phyloP scores from a whole-genome alignment of 306 rosid genomes.

The Inga oerstediana region DNA sequence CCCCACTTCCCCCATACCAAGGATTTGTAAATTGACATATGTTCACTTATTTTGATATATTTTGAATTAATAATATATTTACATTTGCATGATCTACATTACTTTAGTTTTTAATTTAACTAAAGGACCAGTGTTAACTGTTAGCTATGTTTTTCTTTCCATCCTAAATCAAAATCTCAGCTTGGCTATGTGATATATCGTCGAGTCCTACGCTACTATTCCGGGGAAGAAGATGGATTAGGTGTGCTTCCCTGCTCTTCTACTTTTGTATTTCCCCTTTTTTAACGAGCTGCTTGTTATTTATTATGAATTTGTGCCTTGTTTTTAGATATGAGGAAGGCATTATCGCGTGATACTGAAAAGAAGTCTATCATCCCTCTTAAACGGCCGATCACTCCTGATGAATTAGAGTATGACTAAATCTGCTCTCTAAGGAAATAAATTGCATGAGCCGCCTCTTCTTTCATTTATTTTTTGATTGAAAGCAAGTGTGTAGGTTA shows the following conservation, averaged over 20 bases:
- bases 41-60: not conserved
- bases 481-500: conserved; percentile 26
- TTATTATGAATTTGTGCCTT: conserved; percentile 21
- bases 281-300: not conserved
- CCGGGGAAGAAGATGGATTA: conserved; percentile 98
- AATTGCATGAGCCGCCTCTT: conserved; percentile 31
- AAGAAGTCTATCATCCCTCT: conserved; percentile 94
- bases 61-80: not conserved
- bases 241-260: conserved; percentile 54
- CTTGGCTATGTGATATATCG: conserved; percentile 96
- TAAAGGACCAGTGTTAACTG: conserved; percentile 27
- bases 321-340: conserved; percentile 95
- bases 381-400: conserved; percentile 92
- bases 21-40: not conserved
- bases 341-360: conserved; percentile 89
- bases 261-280: not conserved
- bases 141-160: conserved; percentile 5
- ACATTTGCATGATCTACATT: not conserved
- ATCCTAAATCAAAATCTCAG: conserved; percentile 48
- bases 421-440: conserved; percentile 33
- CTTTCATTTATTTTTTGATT: not conserved
- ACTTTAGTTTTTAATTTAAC: not conserved
- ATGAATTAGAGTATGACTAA: conserved; percentile 94
- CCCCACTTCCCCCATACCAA: not conserved
- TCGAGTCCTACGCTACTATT: conserved; percentile 89